These are phyloP conservation scores for Aspergillus cejpii DNA, from an alignment of 2,329 filamentous ascomycete species.

Conservation along the genomic window DNA sequence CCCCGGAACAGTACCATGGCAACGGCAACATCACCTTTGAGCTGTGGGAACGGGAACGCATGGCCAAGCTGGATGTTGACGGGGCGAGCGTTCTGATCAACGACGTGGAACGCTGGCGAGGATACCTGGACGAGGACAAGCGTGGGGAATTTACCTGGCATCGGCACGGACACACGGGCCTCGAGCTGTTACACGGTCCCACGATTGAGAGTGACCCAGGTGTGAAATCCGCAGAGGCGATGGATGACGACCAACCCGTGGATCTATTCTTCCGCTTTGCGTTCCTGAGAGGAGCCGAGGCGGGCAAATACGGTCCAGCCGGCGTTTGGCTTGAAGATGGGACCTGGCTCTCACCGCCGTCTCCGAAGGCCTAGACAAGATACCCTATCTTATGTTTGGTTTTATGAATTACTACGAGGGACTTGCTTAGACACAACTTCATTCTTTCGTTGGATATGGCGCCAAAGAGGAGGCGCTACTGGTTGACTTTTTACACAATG, in stretches of 20 bases:
- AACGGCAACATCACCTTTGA: conserved; percentile 44
- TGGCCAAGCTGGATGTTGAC: conserved; percentile 42
- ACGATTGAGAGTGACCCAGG: conserved; percentile 22
- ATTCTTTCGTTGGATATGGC: not conserved
- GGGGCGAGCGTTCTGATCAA: conserved; percentile 57
- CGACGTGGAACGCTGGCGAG: conserved; percentile 56
- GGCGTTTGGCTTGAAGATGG: conserved; percentile 39
- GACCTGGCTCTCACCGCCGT: conserved; percentile 27
- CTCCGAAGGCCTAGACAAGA: conserved; percentile 22
- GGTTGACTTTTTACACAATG: no score
- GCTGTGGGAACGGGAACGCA: conserved; percentile 38
- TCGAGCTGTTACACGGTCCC: conserved; percentile 29
- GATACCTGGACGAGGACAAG: conserved; percentile 48
- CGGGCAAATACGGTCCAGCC: conserved; percentile 35
- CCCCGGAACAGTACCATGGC: conserved; percentile 28
- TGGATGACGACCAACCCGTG: conserved; percentile 30
- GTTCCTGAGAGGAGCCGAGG: conserved; percentile 38
- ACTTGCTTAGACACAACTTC: no score
- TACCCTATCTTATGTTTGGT: not conserved
- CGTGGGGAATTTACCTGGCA: conserved; percentile 48
- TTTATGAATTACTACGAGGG: no score
- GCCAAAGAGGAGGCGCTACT: no score
- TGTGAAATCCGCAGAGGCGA: conserved; percentile 13
- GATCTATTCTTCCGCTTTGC: conserved; percentile 45
- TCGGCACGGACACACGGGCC: conserved; percentile 35